Evolutionary conservation across 1,139 yeast genomes (phyloP), one percentile per base, ranked within the genome.

Genomic region (Scheffersomyces titani): DNA sequence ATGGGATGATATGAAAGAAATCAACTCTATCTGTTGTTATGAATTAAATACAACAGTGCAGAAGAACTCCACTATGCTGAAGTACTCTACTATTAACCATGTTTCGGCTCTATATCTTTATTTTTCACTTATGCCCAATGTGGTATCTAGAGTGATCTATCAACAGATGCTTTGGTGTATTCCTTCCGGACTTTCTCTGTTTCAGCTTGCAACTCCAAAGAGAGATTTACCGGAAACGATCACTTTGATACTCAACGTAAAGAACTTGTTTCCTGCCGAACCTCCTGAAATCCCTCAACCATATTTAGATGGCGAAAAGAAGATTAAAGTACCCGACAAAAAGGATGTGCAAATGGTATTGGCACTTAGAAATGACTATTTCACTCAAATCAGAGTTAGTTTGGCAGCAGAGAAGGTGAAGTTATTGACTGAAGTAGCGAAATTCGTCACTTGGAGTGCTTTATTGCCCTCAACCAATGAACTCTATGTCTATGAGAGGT

Each of bases 251-350:
- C 49, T 46, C 16, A 20, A 46, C 6, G 22, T 46, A 22, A 46
- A 46, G 20, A 46, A 22, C 11, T 6, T 46, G 13, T 46, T 46
- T 22, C 49, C 49, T 13, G 19, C 24, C 19, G 20, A 21, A 16
- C 49, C 49, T 11, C 77, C 82, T 3, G 73, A 70, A 7, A 59
- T 78, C 7, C 85, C 85, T 1, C 70, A 69, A 50, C 83, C 84
- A 0, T 80, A 70, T 58, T 64, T 81, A 52, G 77, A 76, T 55
- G 74, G 73, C 2, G 77, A 78, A 50, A 76, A 74, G 51, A 68
- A 65, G 44, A 63, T 80, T 2, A 70, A 70, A 9, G 68, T 71
- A 6, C 85, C 85, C 0, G 69, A 69, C 1, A 69, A 73, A 51
- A 66, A 64, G 50, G 77, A 75, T 55, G 66, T 74, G 2, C 72